These are phyloP conservation scores for Didymella lethalis DNA, from an alignment of 2,329 filamentous ascomycete species.

Conservation along the genomic window DNA sequence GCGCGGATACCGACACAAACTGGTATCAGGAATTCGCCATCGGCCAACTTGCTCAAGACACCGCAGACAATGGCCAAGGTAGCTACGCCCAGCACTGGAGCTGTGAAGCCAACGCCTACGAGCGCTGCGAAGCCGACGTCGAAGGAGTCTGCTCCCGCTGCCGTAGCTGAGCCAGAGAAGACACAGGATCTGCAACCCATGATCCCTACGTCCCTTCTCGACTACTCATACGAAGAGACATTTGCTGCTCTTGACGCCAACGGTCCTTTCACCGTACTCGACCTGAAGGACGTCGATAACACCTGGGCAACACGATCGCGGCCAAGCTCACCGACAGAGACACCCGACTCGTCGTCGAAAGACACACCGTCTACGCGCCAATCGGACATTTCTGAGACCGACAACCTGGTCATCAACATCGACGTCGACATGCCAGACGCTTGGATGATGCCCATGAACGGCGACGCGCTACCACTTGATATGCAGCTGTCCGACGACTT, in stretches of 20 bases:
- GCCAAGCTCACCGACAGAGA: constrained; percentile 43
- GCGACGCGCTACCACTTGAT: constrained; percentile 42
- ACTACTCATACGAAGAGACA: constrained; percentile 46
- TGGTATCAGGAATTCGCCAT: constrained; percentile 49
- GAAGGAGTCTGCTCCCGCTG: constrained; percentile 35
- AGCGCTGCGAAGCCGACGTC: constrained; percentile 36
- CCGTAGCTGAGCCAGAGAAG: constrained; percentile 27
- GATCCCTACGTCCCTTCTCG: constrained; percentile 39
- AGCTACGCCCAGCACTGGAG: constrained; percentile 44
- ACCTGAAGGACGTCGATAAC: constrained; percentile 48
- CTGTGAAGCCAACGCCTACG: constrained; percentile 44
- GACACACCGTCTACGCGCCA: constrained; percentile 49
- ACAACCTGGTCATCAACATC: constrained; percentile 52
- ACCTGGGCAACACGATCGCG: constrained; percentile 46
- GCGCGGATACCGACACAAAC: constrained; percentile 49
- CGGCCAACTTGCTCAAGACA: constrained; percentile 50
- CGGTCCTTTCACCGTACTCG: constrained; percentile 42
- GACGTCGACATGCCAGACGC: constrained; percentile 47
- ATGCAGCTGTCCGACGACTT: constrained; percentile 44
- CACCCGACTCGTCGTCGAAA: constrained; percentile 49
- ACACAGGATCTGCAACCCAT: constrained; percentile 40
- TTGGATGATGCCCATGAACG: constrained; percentile 40
- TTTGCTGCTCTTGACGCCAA: constrained; percentile 45
- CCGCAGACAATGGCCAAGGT: constrained; percentile 47
- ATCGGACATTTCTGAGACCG: constrained; percentile 55